A percentile compares a stretch with the other conserved stretches of the same genome.
Conservation (phyloP, 2,329 filamentous ascomycete genomes). For the Chaetothyriales sp. region DNA sequence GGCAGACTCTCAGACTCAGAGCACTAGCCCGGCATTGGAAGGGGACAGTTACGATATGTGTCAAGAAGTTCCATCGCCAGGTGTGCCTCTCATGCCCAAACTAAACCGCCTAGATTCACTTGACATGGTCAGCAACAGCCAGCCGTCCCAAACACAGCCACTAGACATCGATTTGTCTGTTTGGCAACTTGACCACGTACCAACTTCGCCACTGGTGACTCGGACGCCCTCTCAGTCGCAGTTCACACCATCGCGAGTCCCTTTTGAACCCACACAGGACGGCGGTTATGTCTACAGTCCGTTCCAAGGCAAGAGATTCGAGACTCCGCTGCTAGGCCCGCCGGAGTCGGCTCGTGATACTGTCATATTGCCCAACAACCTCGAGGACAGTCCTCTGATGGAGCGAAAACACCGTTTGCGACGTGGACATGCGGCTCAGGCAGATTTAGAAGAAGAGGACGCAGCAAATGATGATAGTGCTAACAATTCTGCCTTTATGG, state of each 20-base stretch:
- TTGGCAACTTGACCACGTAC: slow-evolving; percentile 41
- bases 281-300: slow-evolving; percentile 58
- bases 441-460: slow-evolving; percentile 32
- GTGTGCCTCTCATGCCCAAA: slow-evolving; percentile 38
- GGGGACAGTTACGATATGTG: slow-evolving; percentile 38
- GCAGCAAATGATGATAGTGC: slow-evolving; percentile 25
- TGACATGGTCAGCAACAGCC: slow-evolving; percentile 43
- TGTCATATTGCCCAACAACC: slow-evolving; percentile 36
- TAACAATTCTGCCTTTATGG: slow-evolving; percentile 43
- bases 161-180: slow-evolving; percentile 40
- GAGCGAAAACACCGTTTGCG: slow-evolving; percentile 38
- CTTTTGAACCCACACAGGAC: slow-evolving; percentile 60
- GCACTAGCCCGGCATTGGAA: slow-evolving; percentile 22
- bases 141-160: slow-evolving; percentile 29
- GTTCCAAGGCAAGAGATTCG: slow-evolving; percentile 53
- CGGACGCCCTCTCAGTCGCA: slow-evolving; percentile 11
- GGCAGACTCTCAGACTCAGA: slow-evolving; percentile 39
- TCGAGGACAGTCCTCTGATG: slow-evolving; percentile 49
- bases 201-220: slow-evolving; percentile 9
- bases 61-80: slow-evolving; percentile 36
- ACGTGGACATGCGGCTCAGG: slow-evolving; percentile 33
- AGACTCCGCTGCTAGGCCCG: slow-evolving; percentile 18
- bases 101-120: slow-evolving; percentile 46
- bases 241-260: slow-evolving; percentile 21
- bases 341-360: slow-evolving; percentile 59